Conservation (phyloP, 306 rosid genomes). For the Sindora glabra region DNA sequence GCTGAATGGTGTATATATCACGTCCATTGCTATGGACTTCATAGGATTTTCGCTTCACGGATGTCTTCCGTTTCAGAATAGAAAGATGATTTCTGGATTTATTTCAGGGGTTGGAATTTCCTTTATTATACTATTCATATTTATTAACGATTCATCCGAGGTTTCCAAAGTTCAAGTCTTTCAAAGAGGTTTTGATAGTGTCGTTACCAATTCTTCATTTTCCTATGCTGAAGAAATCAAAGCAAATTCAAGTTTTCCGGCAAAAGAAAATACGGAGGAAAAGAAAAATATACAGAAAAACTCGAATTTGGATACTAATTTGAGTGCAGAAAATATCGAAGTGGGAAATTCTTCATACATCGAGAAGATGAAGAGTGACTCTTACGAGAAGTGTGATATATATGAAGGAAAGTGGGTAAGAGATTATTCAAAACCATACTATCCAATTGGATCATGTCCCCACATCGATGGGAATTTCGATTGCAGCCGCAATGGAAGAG, state of each 20-base stretch:
- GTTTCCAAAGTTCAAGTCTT: conserved; percentile 24
- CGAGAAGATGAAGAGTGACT: conserved; percentile 13
- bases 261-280: background rate
- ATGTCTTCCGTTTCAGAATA: conserved; percentile 35
- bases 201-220: conserved; percentile 20
- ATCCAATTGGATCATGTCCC: conserved; percentile 82
- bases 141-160: conserved; percentile 26
- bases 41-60: conserved; percentile 43
- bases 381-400: conserved; percentile 46
- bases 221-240: background rate
- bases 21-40: conserved; percentile 36
- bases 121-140: conserved; percentile 34
- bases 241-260: conserved; percentile 17
- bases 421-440: conserved; percentile 82
- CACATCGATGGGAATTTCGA: conserved; percentile 64
- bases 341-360: background rate
- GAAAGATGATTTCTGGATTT: conserved; percentile 62
- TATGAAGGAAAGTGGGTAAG: conserved; percentile 78
- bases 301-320: conserved; percentile 8
- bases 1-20: conserved; percentile 17
- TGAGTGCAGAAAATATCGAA: background rate
- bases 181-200: conserved; percentile 28
- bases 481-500: conserved; percentile 75
- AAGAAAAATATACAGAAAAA: background rate
- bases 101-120: conserved; percentile 56